Evolutionary conservation across 805 yeast genomes (phyloP), one percentile per base, ranked within the genome.

Genomic region (Kodamaea neixiangensis): DNA sequence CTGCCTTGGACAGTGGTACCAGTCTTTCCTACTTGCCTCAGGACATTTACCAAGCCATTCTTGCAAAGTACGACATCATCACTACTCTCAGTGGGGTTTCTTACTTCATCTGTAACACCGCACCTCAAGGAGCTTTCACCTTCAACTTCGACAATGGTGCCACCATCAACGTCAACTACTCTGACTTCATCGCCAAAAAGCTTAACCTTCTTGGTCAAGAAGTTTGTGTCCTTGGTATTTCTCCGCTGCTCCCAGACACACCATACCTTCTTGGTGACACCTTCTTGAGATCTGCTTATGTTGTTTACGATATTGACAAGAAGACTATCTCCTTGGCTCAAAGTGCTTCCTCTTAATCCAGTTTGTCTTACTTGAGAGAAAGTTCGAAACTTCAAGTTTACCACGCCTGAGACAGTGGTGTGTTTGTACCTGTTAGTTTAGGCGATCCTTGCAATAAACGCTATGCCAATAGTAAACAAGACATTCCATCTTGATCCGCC

Each of bases 1-100:
- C 75, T 1, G 54, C 80, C 7, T 62, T 83, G 44, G 88, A 84
- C 63, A 76, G 85, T 2, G 88, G 88, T 37, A 76, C 86, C 11
- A 80, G 87, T 10, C 61, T 78, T 40, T 62, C 80, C 7, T 33
- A 33, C 41, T 37, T 45, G 25, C 43, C 42, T 10, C 37, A 4
- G 19, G 48, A 14, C 9, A 20, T 37, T 5, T 39, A 35, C 14
- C 22, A 21, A 35, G 3, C 20, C 5, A 7, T 45, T 15, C 2
- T 5, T 15, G n/a, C 11, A 6, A 37, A 37, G 41, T 37, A 37
- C 20, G 13, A 15, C n/a, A 14, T 37, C 15, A 10, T 17, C 21
- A 14, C 21, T 15, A 5, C 13, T 17, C 19, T 37, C 21, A 37
- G 11, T 13, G 41, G 41, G 2, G 5, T 5, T 7, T 17, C 41